Percentiles rank a stretch among this genome's conserved stretches.
Conservation (phyloP, 1,284 basidiomycete species). For the Moniliella sp. region DNA sequence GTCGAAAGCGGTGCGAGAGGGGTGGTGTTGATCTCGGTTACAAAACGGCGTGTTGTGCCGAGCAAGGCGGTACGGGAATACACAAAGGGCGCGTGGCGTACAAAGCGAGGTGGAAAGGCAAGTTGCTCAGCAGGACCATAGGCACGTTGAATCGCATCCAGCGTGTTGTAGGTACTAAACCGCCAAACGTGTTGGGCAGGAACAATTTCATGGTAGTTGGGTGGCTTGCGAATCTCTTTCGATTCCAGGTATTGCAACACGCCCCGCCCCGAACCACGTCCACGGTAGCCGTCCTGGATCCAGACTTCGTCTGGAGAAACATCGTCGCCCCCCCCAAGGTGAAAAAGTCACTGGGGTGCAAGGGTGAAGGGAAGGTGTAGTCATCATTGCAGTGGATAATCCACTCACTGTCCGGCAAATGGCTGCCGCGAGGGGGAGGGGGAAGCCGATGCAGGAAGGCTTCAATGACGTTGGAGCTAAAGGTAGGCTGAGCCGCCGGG, state of each 20-base stretch:
- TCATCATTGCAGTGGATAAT: slow-evolving; percentile 4
- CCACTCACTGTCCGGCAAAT: slow-evolving; percentile 1
- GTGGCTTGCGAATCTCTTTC: not conserved
- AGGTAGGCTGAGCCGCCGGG: not conserved
- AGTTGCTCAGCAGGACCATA: not conserved
- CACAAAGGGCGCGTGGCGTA: slow-evolving; percentile 3
- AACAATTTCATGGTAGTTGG: not conserved
- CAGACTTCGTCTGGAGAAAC: no score
- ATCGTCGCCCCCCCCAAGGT: no score
- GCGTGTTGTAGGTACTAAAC: slow-evolving; percentile 1
- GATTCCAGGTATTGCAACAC: slow-evolving; percentile 2
- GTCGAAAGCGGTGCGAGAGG: slow-evolving; percentile 1
- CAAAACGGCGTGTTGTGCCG: slow-evolving; percentile 1
- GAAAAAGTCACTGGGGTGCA: slow-evolving; percentile 4
- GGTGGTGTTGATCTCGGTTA: not conserved
- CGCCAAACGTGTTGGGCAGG: slow-evolving; percentile 1
- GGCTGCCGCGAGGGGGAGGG: no score
- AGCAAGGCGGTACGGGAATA: not conserved
- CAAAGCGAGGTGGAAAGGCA: slow-evolving; percentile 1
- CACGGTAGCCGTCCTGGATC: no score
- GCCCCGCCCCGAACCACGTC: not conserved
- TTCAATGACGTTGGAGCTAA: slow-evolving; percentile 3
- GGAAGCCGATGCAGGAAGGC: slow-evolving; percentile 2
- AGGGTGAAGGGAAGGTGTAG: slow-evolving; percentile 1
- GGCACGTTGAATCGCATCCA: slow-evolving; percentile 1